Percentiles rank a stretch among this genome's conserved stretches.
phyloP scores from a whole-genome alignment of 2,329 filamentous ascomycete species.

The Fusarium ramigenum region DNA sequence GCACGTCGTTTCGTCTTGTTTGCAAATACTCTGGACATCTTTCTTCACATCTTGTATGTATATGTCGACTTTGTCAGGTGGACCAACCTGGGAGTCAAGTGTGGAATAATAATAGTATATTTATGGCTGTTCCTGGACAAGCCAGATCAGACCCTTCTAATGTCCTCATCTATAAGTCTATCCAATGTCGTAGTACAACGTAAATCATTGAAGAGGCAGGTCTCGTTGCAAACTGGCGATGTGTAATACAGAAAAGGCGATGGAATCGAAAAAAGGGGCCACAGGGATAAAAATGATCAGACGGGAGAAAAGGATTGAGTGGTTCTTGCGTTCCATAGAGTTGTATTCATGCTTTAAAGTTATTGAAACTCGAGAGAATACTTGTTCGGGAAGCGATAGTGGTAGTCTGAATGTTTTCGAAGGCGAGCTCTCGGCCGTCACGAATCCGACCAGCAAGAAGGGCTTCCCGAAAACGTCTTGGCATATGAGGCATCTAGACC shows the following conservation, averaged over 20 bases:
- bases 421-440: not conserved
- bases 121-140: conserved; percentile 11
- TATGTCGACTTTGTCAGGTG: conserved; percentile 36
- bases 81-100: conserved; percentile 28
- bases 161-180: conserved; percentile 29
- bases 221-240: not conserved
- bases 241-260: not conserved
- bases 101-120: conserved; percentile 41
- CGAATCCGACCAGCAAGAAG: not conserved
- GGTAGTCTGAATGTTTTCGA: not conserved
- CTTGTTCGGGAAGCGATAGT: not conserved
- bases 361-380: not conserved
- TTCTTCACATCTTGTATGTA: conserved; percentile 37
- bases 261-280: not conserved
- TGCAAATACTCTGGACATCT: conserved; percentile 39
- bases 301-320: not conserved
- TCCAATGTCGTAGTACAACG: conserved; percentile 1
- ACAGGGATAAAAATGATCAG: not conserved
- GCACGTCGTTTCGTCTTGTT: conserved; percentile 10
- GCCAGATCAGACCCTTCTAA: conserved; percentile 31
- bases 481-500: not conserved
- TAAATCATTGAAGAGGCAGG: not conserved
- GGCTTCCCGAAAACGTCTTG: not conserved
- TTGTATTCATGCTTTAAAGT: not conserved
- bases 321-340: not conserved